Evolutionary conservation across 495 filamentous ascomycete species (phyloP), one percentile per base, ranked within the genome.

Genomic region (Aspergillus haitiensis): DNA sequence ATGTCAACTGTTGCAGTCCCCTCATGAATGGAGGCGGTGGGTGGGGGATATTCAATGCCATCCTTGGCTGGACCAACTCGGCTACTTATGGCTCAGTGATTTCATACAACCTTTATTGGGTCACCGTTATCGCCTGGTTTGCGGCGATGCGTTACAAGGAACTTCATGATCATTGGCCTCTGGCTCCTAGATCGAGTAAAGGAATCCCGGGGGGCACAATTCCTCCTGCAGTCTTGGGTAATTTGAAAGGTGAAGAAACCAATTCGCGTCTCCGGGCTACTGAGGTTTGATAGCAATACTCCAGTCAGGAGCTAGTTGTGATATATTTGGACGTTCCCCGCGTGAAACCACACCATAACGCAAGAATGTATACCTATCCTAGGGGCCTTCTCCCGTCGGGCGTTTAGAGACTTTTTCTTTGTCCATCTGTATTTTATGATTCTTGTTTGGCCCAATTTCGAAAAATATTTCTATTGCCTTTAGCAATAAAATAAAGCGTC

Each of bases 31-130:
- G 89, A 35, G 91, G 90, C 21, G 84, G 84, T 46, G 92, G 91
- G 27, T 97, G 93, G 93, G 92, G 91, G 45, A 84, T 97, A 67
- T 95, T 97, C 79, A 95, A 93, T 61, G 85, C 90, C 21, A 73
- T 86, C 12, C 64, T 82, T 9, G 93, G 93, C 18, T 97, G 93
- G 93, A 84, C 86, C 58, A 96, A 97, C 72, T 89, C 89, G 0
- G 93, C 91, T 1, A 93, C 91, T 0, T 91, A 93, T 58, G 90
- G 80, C 7, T 80, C 78, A 0, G 88, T 94, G 44, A 84, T 97
- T 58, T 84, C 87, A 6, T 97, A 97, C 75, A 95, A 96, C 67
- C 33, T 94, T 4, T 97, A 96, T 78, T 97, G 78, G 59, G 16
- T 92, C 27, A 72, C 72, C 11, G 79, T 92, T 44, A 89, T 90